Evolutionary conservation across 805 yeast species (phyloP).

Genomic region (Nakazawaea ishiwadae): DNA sequence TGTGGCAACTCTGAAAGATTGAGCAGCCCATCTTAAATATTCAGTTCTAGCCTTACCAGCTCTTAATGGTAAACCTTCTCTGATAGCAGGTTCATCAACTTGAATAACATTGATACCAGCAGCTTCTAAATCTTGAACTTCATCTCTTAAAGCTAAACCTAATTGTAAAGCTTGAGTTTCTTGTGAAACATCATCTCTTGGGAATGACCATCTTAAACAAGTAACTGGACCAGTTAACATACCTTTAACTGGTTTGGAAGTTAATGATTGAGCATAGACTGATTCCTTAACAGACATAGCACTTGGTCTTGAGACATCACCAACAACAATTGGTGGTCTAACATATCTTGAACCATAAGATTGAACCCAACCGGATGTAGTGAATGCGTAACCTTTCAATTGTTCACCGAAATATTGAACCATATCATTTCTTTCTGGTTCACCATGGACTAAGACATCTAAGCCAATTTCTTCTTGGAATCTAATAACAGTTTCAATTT

Average conservation of each 20-base stretch:
- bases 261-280: slow-evolving; percentile 96
- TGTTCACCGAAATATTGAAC: slow-evolving; percentile 99
- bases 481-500: slow-evolving; percentile 91
- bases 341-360: slow-evolving; percentile 99
- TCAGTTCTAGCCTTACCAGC: slow-evolving; percentile 95
- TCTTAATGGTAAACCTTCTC: slow-evolving; percentile 99
- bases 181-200: slow-evolving; percentile 96
- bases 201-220: slow-evolving; percentile 99
- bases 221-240: slow-evolving; percentile 99
- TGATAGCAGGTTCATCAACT: slow-evolving; percentile 99
- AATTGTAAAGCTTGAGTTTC: slow-evolving; percentile 94
- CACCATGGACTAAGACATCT: slow-evolving; percentile 99
- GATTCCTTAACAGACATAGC: slow-evolving; percentile 99
- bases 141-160: slow-evolving; percentile 97
- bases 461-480: slow-evolving; percentile 99
- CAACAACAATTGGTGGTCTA: slow-evolving; percentile 98
- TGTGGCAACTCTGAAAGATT: slow-evolving; percentile 98
- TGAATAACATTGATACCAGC: slow-evolving; percentile 98
- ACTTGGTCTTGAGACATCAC: slow-evolving; percentile 98
- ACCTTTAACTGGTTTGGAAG: slow-evolving; percentile 97
- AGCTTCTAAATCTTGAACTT: slow-evolving; percentile 95
- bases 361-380: slow-evolving; percentile 99
- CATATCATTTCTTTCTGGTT: slow-evolving; percentile 99
- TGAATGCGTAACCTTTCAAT: slow-evolving; percentile 96
- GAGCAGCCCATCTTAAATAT: slow-evolving; percentile 98